Base-by-base conservation (phyloP, 139 green algal genomes). In the Chlorella vulgaris region DNA sequence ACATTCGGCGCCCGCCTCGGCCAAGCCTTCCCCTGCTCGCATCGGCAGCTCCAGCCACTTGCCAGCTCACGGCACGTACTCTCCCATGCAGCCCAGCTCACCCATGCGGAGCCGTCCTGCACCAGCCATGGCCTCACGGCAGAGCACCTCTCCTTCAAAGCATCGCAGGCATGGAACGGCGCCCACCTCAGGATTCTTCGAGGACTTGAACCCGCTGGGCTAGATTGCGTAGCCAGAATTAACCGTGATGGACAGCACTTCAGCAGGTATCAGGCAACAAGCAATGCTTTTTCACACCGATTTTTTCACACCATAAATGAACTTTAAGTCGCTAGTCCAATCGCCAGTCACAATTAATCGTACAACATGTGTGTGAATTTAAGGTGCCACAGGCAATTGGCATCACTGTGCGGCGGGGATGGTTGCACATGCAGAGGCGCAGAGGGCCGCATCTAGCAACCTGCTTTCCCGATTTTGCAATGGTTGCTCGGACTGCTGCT, bases 141-240 rank as follows among this genome's bases (percentile, higher is more conserved):
- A 28, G 31, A 77, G 47, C 47, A 29, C 21, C 47, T 77, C 70
- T 0, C 70, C 70, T 6, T n/a, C 29, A 33, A 68, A 67, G 51
- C 74, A 80, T 62, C 60, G 39, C 10, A 36, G 74, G 38, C 18
- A 69, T 28, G 0, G 55, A n/a, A 71, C 74, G 7, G 74, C 74
- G 4, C 74, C 74, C 58, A 38, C 38, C n/a, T n/a, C 29, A 15
- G 38, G n/a, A n/a, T 69, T 80, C 8, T 80, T 80, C n/a, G 6
- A 60, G 13, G 74, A 80, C 39, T 55, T 80, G 7, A 60, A 70
- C 38, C 74, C 74, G 18, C n/a, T 80, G 38, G 47, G 50, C 36
- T 69, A 33, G 62, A 43, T 18, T 24, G 2, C 15, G 15, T 15
- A 58, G 47, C 47, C 47, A 15, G 47, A 10, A 58, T 10, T 58